phyloP scores from a whole-genome alignment of 805 yeast genomes.

The Cyberlindnera meyerae region DNA sequence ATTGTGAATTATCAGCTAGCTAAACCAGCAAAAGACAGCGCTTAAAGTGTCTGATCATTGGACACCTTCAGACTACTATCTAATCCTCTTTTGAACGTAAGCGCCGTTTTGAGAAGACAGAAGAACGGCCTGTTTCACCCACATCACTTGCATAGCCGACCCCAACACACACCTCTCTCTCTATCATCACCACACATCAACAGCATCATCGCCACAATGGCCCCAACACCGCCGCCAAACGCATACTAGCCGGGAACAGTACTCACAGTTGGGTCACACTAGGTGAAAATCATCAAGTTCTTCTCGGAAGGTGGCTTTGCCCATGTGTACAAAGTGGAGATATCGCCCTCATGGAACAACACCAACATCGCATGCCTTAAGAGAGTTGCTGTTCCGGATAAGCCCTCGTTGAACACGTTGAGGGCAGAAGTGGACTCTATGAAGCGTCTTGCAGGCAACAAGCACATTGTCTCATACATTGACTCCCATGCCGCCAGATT shows the following conservation, averaged over 20 bases:
- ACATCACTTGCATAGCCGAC: not conserved
- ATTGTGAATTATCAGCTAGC: too few species aligned
- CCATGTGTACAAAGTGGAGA: constrained; percentile 79
- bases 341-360: constrained; percentile 55
- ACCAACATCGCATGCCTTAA: constrained; percentile 72
- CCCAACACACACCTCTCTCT: not conserved
- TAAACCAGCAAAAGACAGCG: too few species aligned
- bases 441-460: constrained; percentile 78
- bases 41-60: too few species aligned
- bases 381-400: constrained; percentile 93
- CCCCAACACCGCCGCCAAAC: constrained; percentile 43
- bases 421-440: constrained; percentile 97
- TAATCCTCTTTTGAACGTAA: not conserved
- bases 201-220: constrained; percentile 6
- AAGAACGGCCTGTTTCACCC: too few species aligned
- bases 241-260: constrained; percentile 73
- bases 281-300: constrained; percentile 61
- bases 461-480: constrained; percentile 80
- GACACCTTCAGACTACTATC: too few species aligned
- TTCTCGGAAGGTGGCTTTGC: constrained; percentile 94
- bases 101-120: too few species aligned
- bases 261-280: constrained; percentile 80
- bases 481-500: constrained; percentile 92
- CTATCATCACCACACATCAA: not conserved
- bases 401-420: constrained; percentile 70